These are phyloP conservation scores for Candida adriatica DNA, from an alignment of 805 yeast genomes.

Conservation along the genomic window DNA sequence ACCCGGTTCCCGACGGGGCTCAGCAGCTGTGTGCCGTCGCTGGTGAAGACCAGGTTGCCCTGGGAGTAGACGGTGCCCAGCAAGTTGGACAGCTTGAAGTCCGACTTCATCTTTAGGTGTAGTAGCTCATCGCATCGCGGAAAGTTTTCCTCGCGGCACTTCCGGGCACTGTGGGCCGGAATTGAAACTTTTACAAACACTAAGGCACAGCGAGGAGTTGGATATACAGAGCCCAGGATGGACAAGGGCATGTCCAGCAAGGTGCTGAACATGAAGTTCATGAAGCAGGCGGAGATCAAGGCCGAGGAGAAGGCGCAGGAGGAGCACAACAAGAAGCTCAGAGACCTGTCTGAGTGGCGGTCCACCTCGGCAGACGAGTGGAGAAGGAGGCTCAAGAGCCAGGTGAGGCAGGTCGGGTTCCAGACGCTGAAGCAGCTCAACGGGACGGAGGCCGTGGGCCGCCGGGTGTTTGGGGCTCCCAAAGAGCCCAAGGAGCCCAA, in stretches of 20 bases:
- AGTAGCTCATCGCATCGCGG: background rate
- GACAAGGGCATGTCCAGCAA: conserved; percentile 44
- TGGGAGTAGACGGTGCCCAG: conserved; percentile 91
- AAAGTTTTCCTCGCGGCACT: background rate
- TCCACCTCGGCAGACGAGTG: conserved; percentile 20
- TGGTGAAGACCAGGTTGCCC: conserved; percentile 83
- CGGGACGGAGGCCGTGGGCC: conserved; percentile 18
- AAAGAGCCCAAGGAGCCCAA: no score
- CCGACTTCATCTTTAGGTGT: conserved; percentile 60
- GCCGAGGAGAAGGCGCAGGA: conserved; percentile 29
- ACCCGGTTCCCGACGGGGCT: conserved; percentile 96
- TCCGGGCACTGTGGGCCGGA: no score
- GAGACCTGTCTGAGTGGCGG: conserved; percentile 34
- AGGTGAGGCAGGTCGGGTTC: conserved; percentile 34
- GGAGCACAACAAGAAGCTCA: conserved; percentile 30
- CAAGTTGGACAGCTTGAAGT: conserved; percentile 77
- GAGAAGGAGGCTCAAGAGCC: conserved; percentile 21
- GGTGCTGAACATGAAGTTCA: conserved; percentile 81
- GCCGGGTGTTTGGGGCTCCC: conserved; percentile 25
- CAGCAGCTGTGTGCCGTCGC: conserved; percentile 76
- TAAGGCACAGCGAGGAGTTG: no score
- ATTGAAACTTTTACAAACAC: no score
- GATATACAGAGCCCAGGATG: no score
- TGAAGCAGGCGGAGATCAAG: conserved; percentile 38
- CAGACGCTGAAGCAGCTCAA: conserved; percentile 30